phyloP scores from a whole-genome alignment of 2,329 filamentous ascomycete genomes.

The Phoma sp. region DNA sequence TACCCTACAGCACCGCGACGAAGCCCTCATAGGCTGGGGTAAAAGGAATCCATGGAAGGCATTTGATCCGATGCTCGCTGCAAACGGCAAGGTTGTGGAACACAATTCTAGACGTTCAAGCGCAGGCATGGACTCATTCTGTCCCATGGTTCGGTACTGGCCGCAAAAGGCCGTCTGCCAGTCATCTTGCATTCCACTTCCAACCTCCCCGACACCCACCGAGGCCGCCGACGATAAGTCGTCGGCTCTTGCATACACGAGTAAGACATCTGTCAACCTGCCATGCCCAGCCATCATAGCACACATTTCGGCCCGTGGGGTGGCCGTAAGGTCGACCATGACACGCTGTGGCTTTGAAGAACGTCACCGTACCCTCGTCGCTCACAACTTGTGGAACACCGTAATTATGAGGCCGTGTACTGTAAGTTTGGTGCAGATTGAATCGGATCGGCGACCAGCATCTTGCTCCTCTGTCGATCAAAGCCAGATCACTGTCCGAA shows the following conservation, averaged over 20 bases:
- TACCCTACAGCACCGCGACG: conserved; percentile 4
- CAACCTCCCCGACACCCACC: conserved; percentile 8
- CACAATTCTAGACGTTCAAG: conserved; percentile 9
- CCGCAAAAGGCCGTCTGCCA: conserved; percentile 11
- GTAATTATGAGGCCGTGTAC: conserved; percentile 3
- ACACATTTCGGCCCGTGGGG: conserved; percentile 6
- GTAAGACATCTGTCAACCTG: conserved; percentile 13
- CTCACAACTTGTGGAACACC: neutral
- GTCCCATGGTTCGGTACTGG: conserved; percentile 19
- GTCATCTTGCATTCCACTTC: conserved; percentile 14
- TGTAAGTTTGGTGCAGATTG: neutral
- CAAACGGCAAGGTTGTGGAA: conserved; percentile 19
- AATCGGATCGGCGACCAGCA: conserved; percentile 15
- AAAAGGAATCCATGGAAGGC: conserved; percentile 6
- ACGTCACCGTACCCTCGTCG: conserved; percentile 8
- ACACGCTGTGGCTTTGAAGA: conserved; percentile 9
- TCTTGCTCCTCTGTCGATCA: conserved; percentile 8
- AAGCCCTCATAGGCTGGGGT: conserved; percentile 18
- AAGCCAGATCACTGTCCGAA: conserved; percentile 1
- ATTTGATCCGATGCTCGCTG: conserved; percentile 6
- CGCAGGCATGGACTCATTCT: conserved; percentile 10
- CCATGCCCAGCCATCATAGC: neutral
- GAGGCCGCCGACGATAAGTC: neutral
- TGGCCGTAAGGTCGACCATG: conserved; percentile 7
- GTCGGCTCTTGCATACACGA: conserved; percentile 11